Percentiles rank a stretch among this genome's conserved stretches.
Evolutionary conservation across 148 eudicot genomes (phyloP).

Genomic region (Vaccinium vitisidaea): DNA sequence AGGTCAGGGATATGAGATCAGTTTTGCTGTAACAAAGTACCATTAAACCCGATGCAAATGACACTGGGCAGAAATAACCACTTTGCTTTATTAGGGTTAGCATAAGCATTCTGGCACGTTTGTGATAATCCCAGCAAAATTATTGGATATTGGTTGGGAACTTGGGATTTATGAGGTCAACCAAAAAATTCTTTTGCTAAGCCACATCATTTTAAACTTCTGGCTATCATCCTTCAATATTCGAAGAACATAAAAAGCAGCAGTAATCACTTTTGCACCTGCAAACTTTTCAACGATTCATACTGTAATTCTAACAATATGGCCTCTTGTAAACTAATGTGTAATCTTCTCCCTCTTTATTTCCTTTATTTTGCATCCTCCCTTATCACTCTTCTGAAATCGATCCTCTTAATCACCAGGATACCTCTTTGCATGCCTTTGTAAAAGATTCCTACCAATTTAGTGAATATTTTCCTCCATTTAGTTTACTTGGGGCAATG

Average conservation of each 20-base stretch:
- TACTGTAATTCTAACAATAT: too few relatives aligned
- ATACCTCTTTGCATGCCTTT: background rate
- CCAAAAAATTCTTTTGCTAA: background rate
- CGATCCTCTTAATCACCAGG: background rate
- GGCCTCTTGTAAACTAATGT: conserved; percentile 5
- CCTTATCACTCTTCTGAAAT: background rate
- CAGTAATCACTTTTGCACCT: background rate
- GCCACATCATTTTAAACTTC: background rate
- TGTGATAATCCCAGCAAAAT: background rate
- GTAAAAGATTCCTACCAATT: background rate
- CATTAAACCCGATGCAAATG: background rate
- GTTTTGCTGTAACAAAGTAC: background rate
- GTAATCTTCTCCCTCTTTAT: background rate
- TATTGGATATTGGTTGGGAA: background rate
- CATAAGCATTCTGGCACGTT: background rate
- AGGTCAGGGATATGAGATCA: conserved; percentile 8
- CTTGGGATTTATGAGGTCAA: background rate
- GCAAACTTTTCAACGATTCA: background rate
- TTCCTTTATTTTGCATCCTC: background rate
- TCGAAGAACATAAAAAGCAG: background rate
- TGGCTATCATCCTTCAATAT: background rate
- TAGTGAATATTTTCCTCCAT: background rate
- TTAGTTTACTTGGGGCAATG: background rate
- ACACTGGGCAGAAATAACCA: background rate
- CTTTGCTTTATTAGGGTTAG: background rate